Evolutionary conservation across 768 basidiomycete species (phyloP), one percentile per base, ranked within the genome.

Genomic region (Serendipita sp.): DNA sequence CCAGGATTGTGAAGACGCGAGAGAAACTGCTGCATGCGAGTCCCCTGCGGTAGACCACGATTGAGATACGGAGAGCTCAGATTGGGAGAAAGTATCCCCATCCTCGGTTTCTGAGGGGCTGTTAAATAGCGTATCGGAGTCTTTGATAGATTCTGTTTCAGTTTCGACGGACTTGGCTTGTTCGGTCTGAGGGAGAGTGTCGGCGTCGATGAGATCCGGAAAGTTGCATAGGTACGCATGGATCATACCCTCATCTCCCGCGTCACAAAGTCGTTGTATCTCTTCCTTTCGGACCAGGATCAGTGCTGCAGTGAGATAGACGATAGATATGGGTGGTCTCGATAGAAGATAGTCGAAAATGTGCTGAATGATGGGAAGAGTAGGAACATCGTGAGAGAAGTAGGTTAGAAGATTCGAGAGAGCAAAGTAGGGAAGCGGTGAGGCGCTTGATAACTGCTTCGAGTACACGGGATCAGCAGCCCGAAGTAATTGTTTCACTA

Each of bases 311-410:
- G 84, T 84, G 8, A 96, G 81, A 76, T 95, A 97, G 0, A 95
- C 86, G 2, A 83, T 79, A 0, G 79, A 77, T 33, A 92, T 81
- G 8, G 93, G 93, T 29, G 90, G 90, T 40, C 92, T 80, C 67
- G 83, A 82, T 11, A 97, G 75, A 8, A 96, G 74, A 70, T 85
- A 97, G 73, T 97, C 93, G 73, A 95, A 97, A 53, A 92, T 82
- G 67, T 92, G 87, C 71, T 95, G 92, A 31, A 92, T 87, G 44
- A 93, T 83, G 3, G 86, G 81, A n/a, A 95, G 79, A 1, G 88
- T 88, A 5, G 93, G 90, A 64, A 92, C 80, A 68, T 96, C 92
- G 72, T 97, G 93, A 10, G 93, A 84, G 75, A 97, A 92, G 34
- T 95, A 80, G 0, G 92, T 95, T 37, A 97, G 77, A 36, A 96